Base-by-base conservation (phyloP, 1,284 basidiomycete genomes). In the Ustilago trichophora region DNA sequence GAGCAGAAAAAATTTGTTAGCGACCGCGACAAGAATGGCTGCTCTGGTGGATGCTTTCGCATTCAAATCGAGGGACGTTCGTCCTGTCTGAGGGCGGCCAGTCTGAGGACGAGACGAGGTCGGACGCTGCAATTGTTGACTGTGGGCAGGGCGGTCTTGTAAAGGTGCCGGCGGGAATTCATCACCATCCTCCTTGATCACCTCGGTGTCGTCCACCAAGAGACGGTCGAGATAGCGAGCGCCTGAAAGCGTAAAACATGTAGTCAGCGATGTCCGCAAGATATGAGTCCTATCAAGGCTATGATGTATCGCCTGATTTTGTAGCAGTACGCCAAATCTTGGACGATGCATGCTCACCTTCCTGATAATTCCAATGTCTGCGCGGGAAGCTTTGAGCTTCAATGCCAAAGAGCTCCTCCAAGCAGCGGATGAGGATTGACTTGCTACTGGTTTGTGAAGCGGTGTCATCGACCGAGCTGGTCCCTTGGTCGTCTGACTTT, bases 341-440 rank as follows among this genome's bases (percentile, higher is more conserved):
- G n/a, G 33, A 16, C 42, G 33, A 56, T 6, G 34, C 29, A 22
- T 31, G 32, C 57, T 60, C 48, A 90, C 91, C 92, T 59, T 87
- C 87, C 21, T 85, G 85, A 54, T 91, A 88, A 60, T 91, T 91
- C 91, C 91, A 95, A 72, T 89, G 89, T 57, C 85, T 88, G 48
- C 92, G 84, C n/a, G 86, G 83, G 8, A 93, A 85, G 6, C 89
- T 85, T 62, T 89, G 87, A 15, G 91, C 82, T 5, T 86, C 85
- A 0, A 88, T 83, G 13, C 84, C 85, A 6, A 88, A 87, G 75
- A 91, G 89, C 46, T 91, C 89, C 56, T 86, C 85, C 12, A 93
- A 85, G 57, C 87, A 88, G 68, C 89, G 86, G 0, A 93, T 87
- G 10, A 93, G 83, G n/a, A 73, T 34, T 1, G 71, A 73, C 4